These are phyloP conservation scores for Venturia carpophila DNA, from an alignment of 2,329 filamentous ascomycete species.

Conservation along the genomic window DNA sequence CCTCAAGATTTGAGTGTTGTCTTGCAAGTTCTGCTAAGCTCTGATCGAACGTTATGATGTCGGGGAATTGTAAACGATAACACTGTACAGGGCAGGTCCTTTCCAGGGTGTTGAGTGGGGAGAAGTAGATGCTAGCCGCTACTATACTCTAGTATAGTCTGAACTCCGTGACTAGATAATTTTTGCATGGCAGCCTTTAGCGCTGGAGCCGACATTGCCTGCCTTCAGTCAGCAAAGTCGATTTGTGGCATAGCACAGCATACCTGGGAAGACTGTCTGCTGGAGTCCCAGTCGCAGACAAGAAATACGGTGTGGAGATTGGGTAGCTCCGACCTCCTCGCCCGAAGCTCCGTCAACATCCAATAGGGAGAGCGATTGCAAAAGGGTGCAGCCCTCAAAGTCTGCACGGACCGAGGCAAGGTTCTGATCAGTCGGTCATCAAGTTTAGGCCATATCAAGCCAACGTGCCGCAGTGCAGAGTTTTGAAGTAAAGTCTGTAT, in stretches of 20 bases:
- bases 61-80: background rate
- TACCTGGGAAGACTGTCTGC: background rate
- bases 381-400: background rate
- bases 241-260: background rate
- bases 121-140: background rate
- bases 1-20: background rate
- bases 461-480: background rate
- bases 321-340: conserved; percentile 4
- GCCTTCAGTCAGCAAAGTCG: background rate
- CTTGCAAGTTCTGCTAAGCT: background rate
- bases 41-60: background rate
- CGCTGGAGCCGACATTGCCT: background rate
- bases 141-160: background rate
- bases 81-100: background rate
- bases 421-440: background rate
- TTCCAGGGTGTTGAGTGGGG: background rate
- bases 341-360: background rate
- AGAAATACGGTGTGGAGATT: conserved; percentile 1
- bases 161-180: background rate
- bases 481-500: conserved; percentile 2
- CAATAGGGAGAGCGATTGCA: background rate
- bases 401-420: background rate
- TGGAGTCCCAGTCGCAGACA: background rate
- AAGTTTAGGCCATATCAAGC: background rate
- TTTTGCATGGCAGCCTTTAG: background rate